These are phyloP conservation scores for Globisporangium middletonii DNA, from an alignment of 352 stramenopile genomes.

Conservation along the genomic window DNA sequence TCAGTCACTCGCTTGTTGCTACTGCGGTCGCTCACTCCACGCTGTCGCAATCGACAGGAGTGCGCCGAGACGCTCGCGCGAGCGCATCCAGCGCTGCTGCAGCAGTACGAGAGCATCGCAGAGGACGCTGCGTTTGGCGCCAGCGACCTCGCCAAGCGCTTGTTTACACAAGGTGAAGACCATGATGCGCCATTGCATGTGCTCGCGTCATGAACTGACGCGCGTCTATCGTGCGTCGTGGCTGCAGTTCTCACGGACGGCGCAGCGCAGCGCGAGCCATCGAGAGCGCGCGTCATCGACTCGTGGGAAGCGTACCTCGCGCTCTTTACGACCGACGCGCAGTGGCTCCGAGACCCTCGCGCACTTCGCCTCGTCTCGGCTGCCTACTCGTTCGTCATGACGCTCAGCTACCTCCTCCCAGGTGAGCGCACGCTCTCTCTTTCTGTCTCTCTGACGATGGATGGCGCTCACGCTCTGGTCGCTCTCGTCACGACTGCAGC, in stretches of 20 bases:
- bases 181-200: neutral
- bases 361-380: conserved; percentile 51
- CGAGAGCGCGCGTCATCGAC: neutral
- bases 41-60: conserved; percentile 10
- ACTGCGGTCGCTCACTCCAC: conserved; percentile 2
- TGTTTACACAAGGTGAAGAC: conserved; percentile 40
- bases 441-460: neutral
- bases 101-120: conserved; percentile 33
- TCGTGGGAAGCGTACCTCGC: conserved; percentile 46
- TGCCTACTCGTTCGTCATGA: conserved; percentile 67
- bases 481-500: neutral
- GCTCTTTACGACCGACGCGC: conserved; percentile 24
- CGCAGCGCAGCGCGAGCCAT: neutral
- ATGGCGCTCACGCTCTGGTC: neutral
- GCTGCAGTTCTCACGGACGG: conserved; percentile 4
- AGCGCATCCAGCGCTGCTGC: conserved; percentile 20
- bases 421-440: conserved; percentile 6
- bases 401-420: conserved; percentile 40
- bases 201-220: neutral
- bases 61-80: conserved; percentile 25
- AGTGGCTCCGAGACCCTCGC: conserved; percentile 26
- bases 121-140: conserved; percentile 37
- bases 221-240: neutral
- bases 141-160: conserved; percentile 23
- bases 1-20: neutral